Conservation (phyloP, 1,139 yeast species). For the Hyphopichia pseudoburtonii region DNA sequence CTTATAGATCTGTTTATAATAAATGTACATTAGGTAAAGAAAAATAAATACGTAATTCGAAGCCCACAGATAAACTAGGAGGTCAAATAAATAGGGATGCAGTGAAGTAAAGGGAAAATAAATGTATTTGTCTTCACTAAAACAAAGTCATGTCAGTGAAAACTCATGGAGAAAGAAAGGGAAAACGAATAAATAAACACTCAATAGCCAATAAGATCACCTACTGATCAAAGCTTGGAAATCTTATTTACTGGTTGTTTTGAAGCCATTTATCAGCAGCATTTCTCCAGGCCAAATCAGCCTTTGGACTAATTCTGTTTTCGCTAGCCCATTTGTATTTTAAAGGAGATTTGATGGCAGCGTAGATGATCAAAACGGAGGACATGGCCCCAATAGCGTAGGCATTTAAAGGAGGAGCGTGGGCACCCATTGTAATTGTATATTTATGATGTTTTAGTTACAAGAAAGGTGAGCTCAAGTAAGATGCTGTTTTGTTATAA, state of each 20-base stretch:
- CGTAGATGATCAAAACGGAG: constrained; percentile 43
- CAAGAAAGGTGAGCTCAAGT: not conserved
- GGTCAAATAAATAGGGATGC: not conserved
- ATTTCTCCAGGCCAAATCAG: constrained; percentile 54
- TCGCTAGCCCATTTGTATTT: constrained; percentile 45
- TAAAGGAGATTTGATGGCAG: constrained; percentile 43
- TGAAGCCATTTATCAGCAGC: constrained; percentile 50
- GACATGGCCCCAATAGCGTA: constrained; percentile 49
- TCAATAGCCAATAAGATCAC: no score
- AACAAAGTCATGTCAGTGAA: no score
- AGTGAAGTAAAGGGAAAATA: no score
- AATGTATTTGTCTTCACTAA: no score
- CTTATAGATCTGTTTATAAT: not conserved
- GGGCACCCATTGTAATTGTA: constrained; percentile 27
- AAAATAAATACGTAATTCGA: no score
- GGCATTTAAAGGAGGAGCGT: constrained; percentile 42
- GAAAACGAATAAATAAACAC: not conserved
- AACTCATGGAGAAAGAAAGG: not conserved
- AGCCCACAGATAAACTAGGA: not conserved
- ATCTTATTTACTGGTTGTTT: constrained; percentile 15
- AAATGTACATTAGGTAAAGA: constrained; percentile 5
- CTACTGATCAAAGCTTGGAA: no score
- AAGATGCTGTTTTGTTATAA: constrained; percentile 7
- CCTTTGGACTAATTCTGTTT: constrained; percentile 49
- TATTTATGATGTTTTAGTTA: constrained; percentile 3